phyloP scores from a whole-genome alignment of 1,284 basidiomycete genomes.

The Afroboletus lepidellus region DNA sequence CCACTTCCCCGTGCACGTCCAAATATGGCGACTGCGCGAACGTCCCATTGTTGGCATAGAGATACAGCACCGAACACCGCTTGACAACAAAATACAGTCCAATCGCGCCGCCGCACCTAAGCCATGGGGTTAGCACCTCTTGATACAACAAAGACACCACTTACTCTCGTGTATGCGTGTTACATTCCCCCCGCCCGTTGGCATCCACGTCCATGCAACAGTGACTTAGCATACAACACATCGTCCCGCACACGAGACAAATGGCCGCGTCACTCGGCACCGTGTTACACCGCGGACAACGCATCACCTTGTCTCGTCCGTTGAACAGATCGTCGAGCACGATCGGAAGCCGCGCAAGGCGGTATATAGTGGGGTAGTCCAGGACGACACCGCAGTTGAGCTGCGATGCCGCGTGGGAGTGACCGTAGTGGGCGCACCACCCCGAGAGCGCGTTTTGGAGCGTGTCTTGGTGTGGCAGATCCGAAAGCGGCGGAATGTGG shows the following conservation, averaged over 20 bases:
- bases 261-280: conserved; percentile 87
- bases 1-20: conserved; percentile 93
- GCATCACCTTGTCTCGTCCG: conserved; percentile 62
- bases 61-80: conserved; percentile 88
- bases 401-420: conserved; percentile 70
- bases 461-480: conserved; percentile 77
- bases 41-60: conserved; percentile 87
- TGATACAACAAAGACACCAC: conserved; percentile 33
- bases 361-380: conserved; percentile 87
- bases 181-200: conserved; percentile 80
- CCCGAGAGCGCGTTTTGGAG: conserved; percentile 79
- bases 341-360: conserved; percentile 77
- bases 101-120: conserved; percentile 85
- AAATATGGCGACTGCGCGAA: conserved; percentile 91
- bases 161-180: conserved; percentile 91
- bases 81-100: conserved; percentile 93
- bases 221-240: conserved; percentile 89
- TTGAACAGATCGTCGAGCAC: conserved; percentile 83
- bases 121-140: background rate
- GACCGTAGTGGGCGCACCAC: conserved; percentile 81
- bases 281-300: conserved; percentile 77
- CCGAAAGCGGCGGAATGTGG: conserved; percentile 74
- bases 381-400: conserved; percentile 72
- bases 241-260: conserved; percentile 87
- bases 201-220: conserved; percentile 82